Conservation (phyloP, 2,329 filamentous ascomycete genomes). For the Neonectria neomacrospora region DNA sequence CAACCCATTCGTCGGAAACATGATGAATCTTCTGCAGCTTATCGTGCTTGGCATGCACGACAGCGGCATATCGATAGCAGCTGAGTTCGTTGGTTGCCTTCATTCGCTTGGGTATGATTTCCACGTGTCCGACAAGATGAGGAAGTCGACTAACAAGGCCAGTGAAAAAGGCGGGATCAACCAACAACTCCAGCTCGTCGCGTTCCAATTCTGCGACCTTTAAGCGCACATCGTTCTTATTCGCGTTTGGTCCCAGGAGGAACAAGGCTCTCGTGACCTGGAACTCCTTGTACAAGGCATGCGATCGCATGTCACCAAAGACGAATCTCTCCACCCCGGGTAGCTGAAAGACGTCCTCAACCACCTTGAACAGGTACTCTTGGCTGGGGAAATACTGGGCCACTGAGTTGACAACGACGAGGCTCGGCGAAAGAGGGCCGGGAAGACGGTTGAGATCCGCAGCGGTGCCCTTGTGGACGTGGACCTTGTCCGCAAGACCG, state of each 20-base stretch:
- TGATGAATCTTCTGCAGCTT: constrained; percentile 12
- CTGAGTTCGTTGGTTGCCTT: constrained; percentile 46
- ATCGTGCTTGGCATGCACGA: constrained; percentile 34
- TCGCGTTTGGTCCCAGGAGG: constrained; percentile 2
- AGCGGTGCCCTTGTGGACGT: constrained; percentile 37
- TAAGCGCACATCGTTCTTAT: constrained; percentile 17
- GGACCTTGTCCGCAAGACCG: background rate
- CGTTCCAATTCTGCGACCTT: constrained; percentile 29
- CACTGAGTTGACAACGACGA: constrained; percentile 45
- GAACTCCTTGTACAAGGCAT: constrained; percentile 34
- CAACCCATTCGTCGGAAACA: constrained; percentile 33
- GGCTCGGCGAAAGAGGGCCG: constrained; percentile 3
- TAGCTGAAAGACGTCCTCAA: constrained; percentile 24
- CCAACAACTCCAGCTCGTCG: constrained; percentile 36
- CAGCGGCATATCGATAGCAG: constrained; percentile 17
- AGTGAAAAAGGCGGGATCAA: constrained; percentile 44
- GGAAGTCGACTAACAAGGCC: constrained; percentile 29
- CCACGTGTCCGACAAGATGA: constrained; percentile 21
- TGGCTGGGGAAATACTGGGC: constrained; percentile 44
- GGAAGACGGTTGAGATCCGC: constrained; percentile 27
- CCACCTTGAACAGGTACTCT: constrained; percentile 34
- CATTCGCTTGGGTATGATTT: background rate
- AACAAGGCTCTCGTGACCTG: constrained; percentile 19
- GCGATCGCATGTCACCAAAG: constrained; percentile 40
- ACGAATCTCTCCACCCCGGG: constrained; percentile 22